phyloP scores from a whole-genome alignment of 2,329 filamentous ascomycete genomes.

The Pseudocercospora crystallina region DNA sequence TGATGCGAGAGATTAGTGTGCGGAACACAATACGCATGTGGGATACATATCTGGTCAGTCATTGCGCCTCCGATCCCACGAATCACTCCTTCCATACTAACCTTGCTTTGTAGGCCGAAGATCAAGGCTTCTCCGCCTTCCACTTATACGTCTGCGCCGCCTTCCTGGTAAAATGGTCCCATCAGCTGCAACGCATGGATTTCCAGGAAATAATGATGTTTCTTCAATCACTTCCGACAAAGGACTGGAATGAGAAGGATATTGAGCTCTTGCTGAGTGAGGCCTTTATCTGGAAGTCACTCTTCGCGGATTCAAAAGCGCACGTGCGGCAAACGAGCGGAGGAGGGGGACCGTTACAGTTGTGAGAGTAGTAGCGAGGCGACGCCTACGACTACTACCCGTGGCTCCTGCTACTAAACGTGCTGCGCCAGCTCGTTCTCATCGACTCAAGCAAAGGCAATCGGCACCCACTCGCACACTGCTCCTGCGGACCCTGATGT shows the following conservation, averaged over 20 bases:
- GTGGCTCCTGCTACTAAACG: too few relatives aligned
- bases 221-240: conserved; percentile 87
- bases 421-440: too few relatives aligned
- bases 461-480: too few relatives aligned
- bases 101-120: conserved; percentile 70
- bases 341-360: too few relatives aligned
- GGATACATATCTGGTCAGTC: conserved; percentile 92
- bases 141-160: conserved; percentile 98
- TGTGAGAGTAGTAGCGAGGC: too few relatives aligned
- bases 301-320: conserved; percentile 91
- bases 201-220: conserved; percentile 99
- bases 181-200: conserved; percentile 93
- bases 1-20: conserved; percentile 97
- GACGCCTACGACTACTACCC: too few relatives aligned
- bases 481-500: too few relatives aligned
- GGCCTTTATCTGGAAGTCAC: conserved; percentile 97
- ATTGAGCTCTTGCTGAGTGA: conserved; percentile 94
- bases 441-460: too few relatives aligned
- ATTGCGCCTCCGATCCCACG: neutral
- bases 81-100: neutral
- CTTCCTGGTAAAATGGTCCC: conserved; percentile 97
- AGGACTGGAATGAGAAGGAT: conserved; percentile 95
- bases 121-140: conserved; percentile 97
- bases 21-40: conserved; percentile 98
- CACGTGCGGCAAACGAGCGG: conserved; percentile 58